Evolutionary conservation across 257 asterid genomes (phyloP), one percentile per base, ranked within the genome.

Genomic region (Lantana camara): DNA sequence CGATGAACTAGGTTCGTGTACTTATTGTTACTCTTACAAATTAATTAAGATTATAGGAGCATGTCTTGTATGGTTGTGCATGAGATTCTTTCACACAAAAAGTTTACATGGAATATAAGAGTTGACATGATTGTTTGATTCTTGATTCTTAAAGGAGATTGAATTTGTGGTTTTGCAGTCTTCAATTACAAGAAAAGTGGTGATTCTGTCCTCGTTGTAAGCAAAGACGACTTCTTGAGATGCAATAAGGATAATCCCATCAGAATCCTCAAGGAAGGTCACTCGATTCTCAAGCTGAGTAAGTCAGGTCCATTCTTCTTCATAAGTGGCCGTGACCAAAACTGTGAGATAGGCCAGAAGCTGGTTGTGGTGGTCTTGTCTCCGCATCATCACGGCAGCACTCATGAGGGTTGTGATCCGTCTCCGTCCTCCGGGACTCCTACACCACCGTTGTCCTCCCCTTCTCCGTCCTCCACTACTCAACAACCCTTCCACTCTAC

Each of bases 311-410:
- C 78, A 5, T 75, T 70, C 49, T 77, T 41, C 35, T 85, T 85
- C 80, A 82, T 80, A 7, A 82, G 87, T 59, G 93, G 89, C 15
- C 82, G 74, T 4, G 60, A 67, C 9, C 80, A 76, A 12, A 76
- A 80, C 29, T 85, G 93, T 47, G 84, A 77, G 66, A 64, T 72
- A 52, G 91, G 91, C 20, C 79, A 77, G 30, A 84, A 79, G 45
- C 34, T 84, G 2, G 17, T 44, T 16, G 1, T 77, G 7, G 44
- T 66, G 10, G 83, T 81, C 24, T 19, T 71, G 14, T 59, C 85
- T 0, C 63, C 58, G 1, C 67, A 38, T 19, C 70, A 57, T 29
- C 69, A n/a, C 40, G 1, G 7, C 74, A 21, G 30, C 37, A 38
- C 16, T 8, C 10, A 51, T 4, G 9, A 27, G 12, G 47, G n/a